phyloP scores from a whole-genome alignment of 2,329 filamentous ascomycete species.

The Alternaria arborescens region DNA sequence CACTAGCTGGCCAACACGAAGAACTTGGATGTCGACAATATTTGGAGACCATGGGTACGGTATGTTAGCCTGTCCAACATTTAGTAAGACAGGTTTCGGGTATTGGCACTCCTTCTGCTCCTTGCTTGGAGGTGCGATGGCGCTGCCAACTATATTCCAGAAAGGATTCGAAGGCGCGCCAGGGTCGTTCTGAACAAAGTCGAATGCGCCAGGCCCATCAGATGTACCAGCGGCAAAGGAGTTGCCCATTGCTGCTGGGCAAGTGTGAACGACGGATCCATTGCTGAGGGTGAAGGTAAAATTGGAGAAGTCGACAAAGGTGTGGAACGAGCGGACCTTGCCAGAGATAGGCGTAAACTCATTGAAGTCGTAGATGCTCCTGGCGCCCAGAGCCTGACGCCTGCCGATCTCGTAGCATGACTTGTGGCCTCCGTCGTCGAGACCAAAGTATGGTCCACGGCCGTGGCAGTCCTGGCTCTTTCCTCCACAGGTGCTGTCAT shows the following conservation, averaged over 20 bases:
- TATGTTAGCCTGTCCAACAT: slow-evolving; percentile 79
- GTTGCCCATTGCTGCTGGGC: slow-evolving; percentile 87
- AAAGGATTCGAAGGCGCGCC: slow-evolving; percentile 79
- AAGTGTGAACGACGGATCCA: slow-evolving; percentile 75
- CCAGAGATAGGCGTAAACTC: slow-evolving; percentile 64
- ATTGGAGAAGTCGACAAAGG: slow-evolving; percentile 81
- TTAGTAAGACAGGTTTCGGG: slow-evolving; percentile 84
- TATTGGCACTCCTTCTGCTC: slow-evolving; percentile 79
- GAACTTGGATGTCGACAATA: slow-evolving; percentile 84
- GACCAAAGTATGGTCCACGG: slow-evolving; percentile 73
- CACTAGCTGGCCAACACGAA: slow-evolving; percentile 84
- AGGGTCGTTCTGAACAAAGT: slow-evolving; percentile 89
- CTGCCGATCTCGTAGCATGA: slow-evolving; percentile 80
- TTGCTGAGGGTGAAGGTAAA: slow-evolving; percentile 79
- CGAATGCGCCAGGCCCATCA: slow-evolving; percentile 89
- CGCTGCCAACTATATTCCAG: slow-evolving; percentile 77
- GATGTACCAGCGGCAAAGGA: slow-evolving; percentile 93
- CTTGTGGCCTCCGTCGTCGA: slow-evolving; percentile 70
- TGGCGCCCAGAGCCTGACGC: slow-evolving; percentile 73
- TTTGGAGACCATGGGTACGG: slow-evolving; percentile 93
- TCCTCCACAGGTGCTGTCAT: slow-evolving; percentile 86
- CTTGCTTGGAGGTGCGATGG: slow-evolving; percentile 74
- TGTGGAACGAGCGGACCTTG: slow-evolving; percentile 80
- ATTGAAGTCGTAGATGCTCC: slow-evolving; percentile 64
- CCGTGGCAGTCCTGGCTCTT: slow-evolving; percentile 76